Base-by-base conservation (phyloP, 495 filamentous ascomycete species). In the Aspergillus sparsus region DNA sequence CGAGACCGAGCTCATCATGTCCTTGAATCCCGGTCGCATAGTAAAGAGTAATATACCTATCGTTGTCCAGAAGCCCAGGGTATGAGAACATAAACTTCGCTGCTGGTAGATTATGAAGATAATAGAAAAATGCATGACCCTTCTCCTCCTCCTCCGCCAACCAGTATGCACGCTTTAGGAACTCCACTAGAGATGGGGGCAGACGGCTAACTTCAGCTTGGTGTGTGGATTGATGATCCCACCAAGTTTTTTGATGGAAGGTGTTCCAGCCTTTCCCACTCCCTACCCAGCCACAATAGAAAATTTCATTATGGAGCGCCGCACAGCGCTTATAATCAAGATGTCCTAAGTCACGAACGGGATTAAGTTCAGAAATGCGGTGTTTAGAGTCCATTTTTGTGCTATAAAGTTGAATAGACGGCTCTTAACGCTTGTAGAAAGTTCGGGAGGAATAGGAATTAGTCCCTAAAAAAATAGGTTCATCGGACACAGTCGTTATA, bases 201-300 rank as follows among this genome's bases (percentile, higher is more conserved):
- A 52, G 49, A 6, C 33, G 31, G 31, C 31, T 52, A 4, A 34
- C 27, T 34, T 32, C 33, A 13, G 27, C 49, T 10, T 32, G 27
- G 11, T 32, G 12, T 3, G 31, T 8, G 27, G 49, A 32, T 52
- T 52, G 21, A 7, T 35, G 7, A n/a, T 52, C 21, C 49, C 49
- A 52, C 49, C 49, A 52, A 32, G 21, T 52, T 35, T 34, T 32
- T 34, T 11, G 49, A 13, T 52, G 49, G 21, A 52, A 45, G 41
- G 6, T 45, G 41, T 45, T 34, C 49, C 49, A 52, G 49, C 35
- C 49, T 32, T 34, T 32, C 21, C 27, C 49, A 34, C 49, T 52
- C 16, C 27, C 49, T 52, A 34, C 33, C 49, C 49, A 52, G 2
- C 49, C 49, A 11, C 11, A 32, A 13, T 52, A 35, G 12, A 52